Evolutionary conservation across 2,329 filamentous ascomycete genomes (phyloP).

Genomic region (Colletotrichum sansevieriae): DNA sequence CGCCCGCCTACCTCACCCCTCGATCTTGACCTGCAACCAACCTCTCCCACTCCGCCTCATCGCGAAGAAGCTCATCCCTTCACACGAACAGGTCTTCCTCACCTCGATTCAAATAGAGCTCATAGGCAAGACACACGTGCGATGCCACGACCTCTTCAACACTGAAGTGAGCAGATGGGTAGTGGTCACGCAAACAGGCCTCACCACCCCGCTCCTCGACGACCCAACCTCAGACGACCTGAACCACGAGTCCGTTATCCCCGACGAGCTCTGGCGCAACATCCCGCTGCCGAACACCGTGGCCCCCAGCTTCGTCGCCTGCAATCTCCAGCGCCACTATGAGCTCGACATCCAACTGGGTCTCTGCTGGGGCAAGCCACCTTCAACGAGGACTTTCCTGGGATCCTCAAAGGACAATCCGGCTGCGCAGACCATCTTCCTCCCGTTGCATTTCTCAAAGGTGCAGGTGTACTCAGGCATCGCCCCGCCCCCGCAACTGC

Average conservation of each 20-base stretch:
- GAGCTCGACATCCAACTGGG: slow-evolving; percentile 87
- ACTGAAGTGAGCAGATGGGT: slow-evolving; percentile 82
- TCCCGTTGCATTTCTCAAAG: slow-evolving; percentile 81
- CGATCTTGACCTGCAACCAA: slow-evolving; percentile 90
- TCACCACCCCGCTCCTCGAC: slow-evolving; percentile 77
- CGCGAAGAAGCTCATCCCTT: slow-evolving; percentile 79
- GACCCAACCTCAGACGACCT: slow-evolving; percentile 65
- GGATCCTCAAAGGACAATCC: slow-evolving; percentile 45
- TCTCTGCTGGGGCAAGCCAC: slow-evolving; percentile 77
- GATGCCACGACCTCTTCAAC: slow-evolving; percentile 80
- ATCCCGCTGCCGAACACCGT: slow-evolving; percentile 85
- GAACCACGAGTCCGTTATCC: slow-evolving; percentile 77
- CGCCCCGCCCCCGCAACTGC: slow-evolving; percentile 79
- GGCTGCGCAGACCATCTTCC: slow-evolving; percentile 73
- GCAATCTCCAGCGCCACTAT: slow-evolving; percentile 87
- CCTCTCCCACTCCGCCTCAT: slow-evolving; percentile 85
- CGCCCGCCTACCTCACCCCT: slow-evolving; percentile 86
- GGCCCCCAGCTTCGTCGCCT: slow-evolving; percentile 87
- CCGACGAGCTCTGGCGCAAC: slow-evolving; percentile 79
- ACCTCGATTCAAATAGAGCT: slow-evolving; percentile 86
- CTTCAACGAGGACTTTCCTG: slow-evolving; percentile 48
- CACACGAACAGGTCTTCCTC: slow-evolving; percentile 78
- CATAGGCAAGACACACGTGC: slow-evolving; percentile 82
- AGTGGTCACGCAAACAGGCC: slow-evolving; percentile 77
- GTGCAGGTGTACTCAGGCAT: slow-evolving; percentile 91